Evolutionary conservation across 805 yeast genomes (phyloP), one percentile per base, ranked within the genome.

Genomic region (Metschnikowia drakensbergensis): DNA sequence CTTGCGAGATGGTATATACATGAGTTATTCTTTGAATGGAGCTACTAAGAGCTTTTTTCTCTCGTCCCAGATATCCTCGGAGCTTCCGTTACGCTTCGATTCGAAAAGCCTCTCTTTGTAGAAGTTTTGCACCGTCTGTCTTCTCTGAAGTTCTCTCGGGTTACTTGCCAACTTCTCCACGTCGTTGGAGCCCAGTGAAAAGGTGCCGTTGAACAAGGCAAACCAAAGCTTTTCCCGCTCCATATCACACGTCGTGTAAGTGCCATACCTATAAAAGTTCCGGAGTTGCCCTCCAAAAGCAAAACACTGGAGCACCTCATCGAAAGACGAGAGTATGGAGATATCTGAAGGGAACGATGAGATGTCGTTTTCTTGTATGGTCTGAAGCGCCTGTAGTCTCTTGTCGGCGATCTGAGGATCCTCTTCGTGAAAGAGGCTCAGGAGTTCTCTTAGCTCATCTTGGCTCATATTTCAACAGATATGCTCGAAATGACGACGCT

Each of bases 221-320:
- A 92, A 92, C 75, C 85, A 84, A 59, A 90, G 74, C 68, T 89
- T 88, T 25, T 77, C 81, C 45, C 87, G 74, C 58, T 86, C 86
- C 44, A 76, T 77, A 38, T 75, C 76, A 66, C 98, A 92, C 51
- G 80, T 71, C 44, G 83, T 82, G 58, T 88, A 76, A 37, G 83
- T 81, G 2, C 97, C 97, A 61, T 82, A 86, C 47, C 97, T 72
- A 63, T 91, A 92, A 59, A 86, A 86, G 66, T 86, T 79, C 51
- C 95, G 79, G 22, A 88, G 69, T 62, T 91, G 97, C 0, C 97
- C 97, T 3, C 96, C 97, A 3, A 91, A 62, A 0, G 97, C 87
- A 68, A 87, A 89, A 64, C 98, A 92, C 41, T 81, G 83, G 40
- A 90, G 76, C 23, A 91, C 72, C 60, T 89, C 96, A 65, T 91